These are phyloP conservation scores for Acanthamoeba lenticulata DNA, from an alignment of 208 protist species.

Conservation along the genomic window DNA sequence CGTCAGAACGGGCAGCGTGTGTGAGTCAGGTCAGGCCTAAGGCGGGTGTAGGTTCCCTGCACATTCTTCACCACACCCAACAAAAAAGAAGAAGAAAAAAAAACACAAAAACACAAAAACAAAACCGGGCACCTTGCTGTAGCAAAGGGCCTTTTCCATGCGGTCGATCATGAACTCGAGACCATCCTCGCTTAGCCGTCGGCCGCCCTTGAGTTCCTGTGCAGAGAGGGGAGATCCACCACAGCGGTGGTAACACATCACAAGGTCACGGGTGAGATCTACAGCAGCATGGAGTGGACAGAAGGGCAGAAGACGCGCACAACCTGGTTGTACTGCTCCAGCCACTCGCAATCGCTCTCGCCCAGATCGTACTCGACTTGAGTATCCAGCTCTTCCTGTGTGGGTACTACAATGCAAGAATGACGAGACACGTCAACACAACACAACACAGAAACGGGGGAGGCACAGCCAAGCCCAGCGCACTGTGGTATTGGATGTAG, in stretches of 20 bases:
- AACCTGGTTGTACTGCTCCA: slow-evolving; percentile 17
- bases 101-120: not conserved
- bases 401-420: not conserved
- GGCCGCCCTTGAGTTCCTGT: not conserved
- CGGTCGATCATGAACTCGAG: slow-evolving; percentile 38
- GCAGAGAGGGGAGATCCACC: not conserved
- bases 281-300: no score
- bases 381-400: not conserved
- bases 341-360: not conserved
- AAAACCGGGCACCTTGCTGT: not conserved
- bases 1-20: not conserved
- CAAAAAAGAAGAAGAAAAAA: not conserved
- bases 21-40: not conserved
- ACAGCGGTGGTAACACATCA: not conserved
- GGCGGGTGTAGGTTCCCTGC: no score
- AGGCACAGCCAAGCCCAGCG: not conserved
- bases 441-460: not conserved
- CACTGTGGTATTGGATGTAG: not conserved
- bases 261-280: not conserved
- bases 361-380: slow-evolving; percentile 11
- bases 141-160: not conserved
- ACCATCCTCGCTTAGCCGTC: not conserved
- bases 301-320: no score
- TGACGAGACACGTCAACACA: not conserved
- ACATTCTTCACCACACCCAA: no score